Evolutionary conservation across 169 alveolate species (phyloP).

Genomic region (Plasmodium malariae): DNA sequence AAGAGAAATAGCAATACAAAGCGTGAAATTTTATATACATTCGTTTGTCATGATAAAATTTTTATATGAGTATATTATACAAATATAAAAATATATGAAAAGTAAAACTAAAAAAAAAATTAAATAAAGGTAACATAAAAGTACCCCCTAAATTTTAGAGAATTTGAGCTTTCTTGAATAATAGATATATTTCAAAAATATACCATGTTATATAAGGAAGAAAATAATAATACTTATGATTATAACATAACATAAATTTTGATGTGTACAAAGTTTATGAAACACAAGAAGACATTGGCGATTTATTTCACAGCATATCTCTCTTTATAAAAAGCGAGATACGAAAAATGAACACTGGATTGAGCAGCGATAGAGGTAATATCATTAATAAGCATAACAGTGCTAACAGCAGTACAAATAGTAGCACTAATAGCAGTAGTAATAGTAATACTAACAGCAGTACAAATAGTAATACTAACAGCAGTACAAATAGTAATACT

Average conservation of each 20-base stretch:
- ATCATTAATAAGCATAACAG: too few species aligned
- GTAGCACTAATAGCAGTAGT: too few species aligned
- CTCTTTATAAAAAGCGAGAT: slow-evolving; percentile 1
- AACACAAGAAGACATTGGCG: slow-evolving; percentile 24
- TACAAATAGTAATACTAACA: too few species aligned
- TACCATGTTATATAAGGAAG: slow-evolving; percentile 2
- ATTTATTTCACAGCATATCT: slow-evolving; percentile 17
- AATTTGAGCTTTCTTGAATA: slow-evolving; percentile 11
- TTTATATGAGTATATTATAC: slow-evolving; percentile 25
- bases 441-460: too few species aligned
- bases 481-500: too few species aligned
- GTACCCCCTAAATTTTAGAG: slow-evolving; percentile 25
- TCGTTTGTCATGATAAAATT: slow-evolving; percentile 17
- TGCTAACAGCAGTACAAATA: too few species aligned
- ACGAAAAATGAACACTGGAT: slow-evolving; percentile 1
- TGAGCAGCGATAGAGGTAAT: too few species aligned
- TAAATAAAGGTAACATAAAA: slow-evolving; percentile 58
- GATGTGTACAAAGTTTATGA: slow-evolving; percentile 32
- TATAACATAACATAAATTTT: slow-evolving; percentile 13
- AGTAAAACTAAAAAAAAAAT: too few species aligned
- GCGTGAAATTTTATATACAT: slow-evolving; percentile 46
- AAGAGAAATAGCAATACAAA: too few species aligned
- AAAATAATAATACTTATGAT: background rate
- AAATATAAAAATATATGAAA: slow-evolving; percentile 45
- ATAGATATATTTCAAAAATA: slow-evolving; percentile 30